phyloP scores from a whole-genome alignment of 768 basidiomycete species.

The Termitomyces bulborhizus region DNA sequence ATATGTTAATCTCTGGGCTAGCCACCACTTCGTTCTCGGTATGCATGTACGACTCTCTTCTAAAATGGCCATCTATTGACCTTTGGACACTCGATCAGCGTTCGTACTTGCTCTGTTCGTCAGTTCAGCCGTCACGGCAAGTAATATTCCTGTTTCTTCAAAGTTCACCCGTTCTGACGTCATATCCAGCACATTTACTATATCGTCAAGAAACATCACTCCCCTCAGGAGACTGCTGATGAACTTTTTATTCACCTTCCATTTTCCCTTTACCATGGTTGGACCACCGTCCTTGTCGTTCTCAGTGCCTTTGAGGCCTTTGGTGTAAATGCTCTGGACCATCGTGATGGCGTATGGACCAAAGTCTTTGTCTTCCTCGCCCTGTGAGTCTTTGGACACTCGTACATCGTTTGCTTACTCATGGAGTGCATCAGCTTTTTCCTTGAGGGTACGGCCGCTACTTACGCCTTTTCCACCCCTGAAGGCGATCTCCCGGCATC shows the following conservation, averaged over 20 bases:
- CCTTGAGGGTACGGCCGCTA: conserved; percentile 87
- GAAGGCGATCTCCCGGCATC: conserved; percentile 94
- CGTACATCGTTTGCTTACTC: conserved; percentile 4
- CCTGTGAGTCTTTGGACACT: conserved; percentile 43
- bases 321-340: conserved; percentile 63
- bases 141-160: conserved; percentile 16
- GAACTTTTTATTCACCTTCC: conserved; percentile 93
- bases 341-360: conserved; percentile 80
- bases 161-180: conserved; percentile 19
- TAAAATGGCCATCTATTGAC: conserved; percentile 6
- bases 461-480: conserved; percentile 86
- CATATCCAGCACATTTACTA: conserved; percentile 83
- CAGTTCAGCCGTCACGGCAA: conserved; percentile 58
- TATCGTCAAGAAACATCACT: conserved; percentile 82
- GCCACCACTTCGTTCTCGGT: conserved; percentile 65
- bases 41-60: conserved; percentile 7
- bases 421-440: conserved; percentile 53
- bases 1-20: conserved; percentile 86
- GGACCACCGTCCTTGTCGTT: conserved; percentile 81
- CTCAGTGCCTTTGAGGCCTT: conserved; percentile 86
- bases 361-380: conserved; percentile 94
- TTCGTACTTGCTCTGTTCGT: conserved; percentile 89
- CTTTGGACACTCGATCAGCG: conserved; percentile 34
- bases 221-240: conserved; percentile 56
- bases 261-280: conserved; percentile 94